Base-by-base conservation (phyloP, 208 protist species). In the Trypanosoma conorhini region DNA sequence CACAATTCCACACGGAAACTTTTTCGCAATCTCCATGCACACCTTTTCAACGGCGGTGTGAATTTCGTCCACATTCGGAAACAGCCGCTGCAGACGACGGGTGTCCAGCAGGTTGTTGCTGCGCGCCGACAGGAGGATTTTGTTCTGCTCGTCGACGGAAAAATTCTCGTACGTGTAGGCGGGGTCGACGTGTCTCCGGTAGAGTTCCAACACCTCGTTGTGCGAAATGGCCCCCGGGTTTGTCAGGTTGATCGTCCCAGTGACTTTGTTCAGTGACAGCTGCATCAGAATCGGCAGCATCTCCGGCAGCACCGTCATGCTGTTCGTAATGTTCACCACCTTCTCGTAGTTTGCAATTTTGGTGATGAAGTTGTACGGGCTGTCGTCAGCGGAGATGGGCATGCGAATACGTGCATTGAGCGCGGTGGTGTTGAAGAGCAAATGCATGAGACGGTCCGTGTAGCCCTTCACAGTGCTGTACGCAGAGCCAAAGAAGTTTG, bases 381-480 rank as follows among this genome's bases (percentile, higher is more conserved):
- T 80, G 68, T 89, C 61, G 46, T 86, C 81, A 28, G 74, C 62
- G 9, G 81, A 80, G 46, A 85, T 85, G 60, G 84, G 81, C 79
- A 89, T 89, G 19, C 81, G 79, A 62, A 89, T 89, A 59, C 84
- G 75, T 62, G 74, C 71, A 66, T 87, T 89, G 26, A 89, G 74
- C 35, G 79, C 72, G 31, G 50, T 74, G n/a, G 86, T 66, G 38
- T 66, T 54, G 56, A 84, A 87, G 10, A 85, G 38, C 21, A 80
- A 69, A 58, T 82, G 76, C 79, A 86, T 87, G 13, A 87, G 42
- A 61, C 82, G 70, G 56, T 89, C 80, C 35, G 80, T 85, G 74
- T 86, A 87, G 52, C 80, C 84, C 65, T 89, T 89, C 28, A 80
- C 76, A 24, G 79, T 87, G 56, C 80, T 86, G 68, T 89, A 89